Evolutionary conservation across 2,329 filamentous ascomycete genomes (phyloP), one percentile per base, ranked within the genome.

Genomic region (Alternaria consortialis): DNA sequence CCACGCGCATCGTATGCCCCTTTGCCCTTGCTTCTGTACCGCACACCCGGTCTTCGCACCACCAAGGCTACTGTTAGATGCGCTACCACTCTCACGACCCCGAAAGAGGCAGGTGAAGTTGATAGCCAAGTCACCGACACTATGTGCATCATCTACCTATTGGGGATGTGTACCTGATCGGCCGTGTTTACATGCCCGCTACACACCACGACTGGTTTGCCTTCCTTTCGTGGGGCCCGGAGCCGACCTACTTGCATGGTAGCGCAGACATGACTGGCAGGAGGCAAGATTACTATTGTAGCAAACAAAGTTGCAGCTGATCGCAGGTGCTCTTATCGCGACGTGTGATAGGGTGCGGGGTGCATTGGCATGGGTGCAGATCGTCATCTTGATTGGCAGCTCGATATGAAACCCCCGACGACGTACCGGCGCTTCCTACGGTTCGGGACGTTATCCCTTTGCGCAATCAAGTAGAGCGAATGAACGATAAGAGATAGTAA

Each of bases 321-420:
- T 59, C 53, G 54, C 66, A 69, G 63, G 68, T 76, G 73, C 59
- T 60, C 71, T 73, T 74, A 74, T 74, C 70, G 63, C 61, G 48
- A 56, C 40, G 44, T 65, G 44, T 67, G 60, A 75, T 76, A 75
- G 72, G 74, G 40, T 39, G 64, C 43, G 40, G 60, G 61, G 63
- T 58, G 58, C 54, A 37, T 63, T 59, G 42, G 37, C 36, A 60
- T 56, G 37, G 46, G 39, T 64, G 68, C 51, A 66, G 65, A 70
- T 67, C 66, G 50, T 51, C 52, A 51, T 62, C 32, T 52, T 74
- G 66, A 74, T 75, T 74, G 74, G 73, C 39, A 51, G 56, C 34
- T 62, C 36, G 40, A 65, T 44, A 66, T 69, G 63, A 65, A 66
- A 64, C 62, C 55, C 54, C 59, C 56, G 58, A 31, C 32, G 34